phyloP scores from a whole-genome alignment of 1,284 basidiomycete species.

The Anthracocystis setariae region DNA sequence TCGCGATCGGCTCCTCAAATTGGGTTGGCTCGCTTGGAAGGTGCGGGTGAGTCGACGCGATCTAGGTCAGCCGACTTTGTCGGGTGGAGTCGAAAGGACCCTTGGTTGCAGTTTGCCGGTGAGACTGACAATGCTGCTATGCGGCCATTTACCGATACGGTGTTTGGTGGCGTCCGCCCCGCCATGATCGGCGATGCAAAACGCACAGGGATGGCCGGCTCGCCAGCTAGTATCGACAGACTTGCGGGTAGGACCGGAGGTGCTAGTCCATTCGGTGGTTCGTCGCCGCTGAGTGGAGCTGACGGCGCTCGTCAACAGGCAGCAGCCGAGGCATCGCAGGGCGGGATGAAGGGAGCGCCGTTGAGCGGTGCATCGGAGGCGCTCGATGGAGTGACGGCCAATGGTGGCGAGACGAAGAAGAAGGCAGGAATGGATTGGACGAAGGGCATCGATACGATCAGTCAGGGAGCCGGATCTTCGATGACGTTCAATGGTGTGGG shows the following conservation, averaged over 20 bases:
- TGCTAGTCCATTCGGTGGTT: no score
- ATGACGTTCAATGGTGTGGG: constrained; percentile 30
- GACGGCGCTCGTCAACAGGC: neutral
- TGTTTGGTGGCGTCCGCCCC: neutral
- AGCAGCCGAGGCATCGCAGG: no score
- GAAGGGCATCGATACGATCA: constrained; percentile 1
- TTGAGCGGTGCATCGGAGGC: no score
- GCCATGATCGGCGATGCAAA: neutral
- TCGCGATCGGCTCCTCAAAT: no score
- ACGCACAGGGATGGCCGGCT: neutral
- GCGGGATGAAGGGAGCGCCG: no score
- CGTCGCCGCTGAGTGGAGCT: neutral
- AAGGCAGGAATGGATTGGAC: no score
- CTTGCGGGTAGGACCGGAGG: neutral
- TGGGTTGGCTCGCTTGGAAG: neutral
- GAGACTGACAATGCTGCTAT: no score
- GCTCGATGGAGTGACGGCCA: neutral
- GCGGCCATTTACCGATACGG: neutral
- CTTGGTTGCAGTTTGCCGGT: no score
- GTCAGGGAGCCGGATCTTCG: constrained; percentile 6
- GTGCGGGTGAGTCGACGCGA: neutral
- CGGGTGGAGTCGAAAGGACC: no score
- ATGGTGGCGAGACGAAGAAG: no score
- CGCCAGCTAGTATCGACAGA: constrained; percentile 10
- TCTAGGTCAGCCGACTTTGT: neutral